Base-by-base conservation (phyloP, 176 grass and related monocot genomes). In the Rhipidocladum racemiflorum region DNA sequence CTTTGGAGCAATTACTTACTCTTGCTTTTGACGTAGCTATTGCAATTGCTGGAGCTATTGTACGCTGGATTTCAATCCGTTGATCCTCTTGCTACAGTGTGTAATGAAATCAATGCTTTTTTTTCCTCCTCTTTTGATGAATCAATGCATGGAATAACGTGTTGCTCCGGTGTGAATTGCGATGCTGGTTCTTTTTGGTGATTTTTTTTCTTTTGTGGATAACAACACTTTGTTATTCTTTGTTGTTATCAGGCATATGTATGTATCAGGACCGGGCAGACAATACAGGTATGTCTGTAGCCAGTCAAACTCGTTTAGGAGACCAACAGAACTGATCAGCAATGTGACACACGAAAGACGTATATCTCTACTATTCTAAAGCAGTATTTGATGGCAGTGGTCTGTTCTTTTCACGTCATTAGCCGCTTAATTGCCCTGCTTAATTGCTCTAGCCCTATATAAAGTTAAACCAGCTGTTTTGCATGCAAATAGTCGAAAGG, bases 1-100 rank as follows among this genome's bases (percentile, higher is more conserved):
- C 82, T 92, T 95, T 85, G 89, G 88, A 87, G 87, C 81, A 88
- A 86, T 70, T 85, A 92, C 87, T 70, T 85, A 92, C 84, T 59
- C 87, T 87, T 89, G 75, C 81, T 78, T 78, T 87, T 87, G 74
- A 80, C 85, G 82, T 88, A 87, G 86, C 82, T 87, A 72, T 85
- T 84, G 89, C 85, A 76, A 84, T 87, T 87, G 73, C 75, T 74
- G 78, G 86, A 85, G 75, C 86, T 84, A 69, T 61, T 90, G 83
- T 81, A 86, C 60, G 63, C 59, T 90, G 60, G 67, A 91, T 85
- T 85, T 88, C 51, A 17, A 71, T 78, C 49, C 42, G 10, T 83
- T 77, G 70, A 76, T 81, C 74, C 23, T 82, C 59, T 29, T 59
- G 51, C 67, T 85, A 85, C 66, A 83, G 68, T 91, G 20, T 81